phyloP scores from a whole-genome alignment of 805 yeast genomes.

The Blastobotrys americana region DNA sequence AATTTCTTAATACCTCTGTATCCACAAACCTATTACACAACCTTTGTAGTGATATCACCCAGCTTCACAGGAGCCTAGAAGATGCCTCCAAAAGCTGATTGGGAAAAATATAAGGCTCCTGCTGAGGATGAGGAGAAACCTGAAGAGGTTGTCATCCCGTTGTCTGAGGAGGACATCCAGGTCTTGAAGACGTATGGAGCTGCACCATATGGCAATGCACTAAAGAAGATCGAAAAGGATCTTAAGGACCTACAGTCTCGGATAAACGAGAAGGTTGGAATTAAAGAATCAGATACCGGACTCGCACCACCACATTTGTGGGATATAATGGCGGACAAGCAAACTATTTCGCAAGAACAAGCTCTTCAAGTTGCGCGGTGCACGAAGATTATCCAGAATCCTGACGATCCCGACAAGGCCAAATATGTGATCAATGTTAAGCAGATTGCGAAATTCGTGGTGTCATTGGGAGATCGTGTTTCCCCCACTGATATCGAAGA shows the following conservation, averaged over 20 bases:
- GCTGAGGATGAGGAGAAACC: slow-evolving; percentile 51
- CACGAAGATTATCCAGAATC: slow-evolving; percentile 74
- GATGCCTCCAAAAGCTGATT: slow-evolving; percentile 96
- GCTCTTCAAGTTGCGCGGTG: slow-evolving; percentile 98
- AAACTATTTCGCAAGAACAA: slow-evolving; percentile 86
- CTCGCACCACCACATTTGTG: slow-evolving; percentile 92
- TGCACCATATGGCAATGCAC: slow-evolving; percentile 82
- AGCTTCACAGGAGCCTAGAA: slow-evolving; percentile 7
- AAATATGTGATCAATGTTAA: slow-evolving; percentile 94
- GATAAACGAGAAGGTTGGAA: slow-evolving; percentile 89
- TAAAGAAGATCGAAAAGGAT: slow-evolving; percentile 81
- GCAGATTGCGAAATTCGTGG: slow-evolving; percentile 97
- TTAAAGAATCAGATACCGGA: slow-evolving; percentile 89
- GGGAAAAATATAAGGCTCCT: slow-evolving; percentile 97
- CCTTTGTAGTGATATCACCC: not conserved
- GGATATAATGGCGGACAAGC: slow-evolving; percentile 96
- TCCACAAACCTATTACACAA: not conserved
- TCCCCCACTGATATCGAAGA: slow-evolving; percentile 98
- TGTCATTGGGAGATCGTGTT: slow-evolving; percentile 91
- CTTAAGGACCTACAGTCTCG: slow-evolving; percentile 74
- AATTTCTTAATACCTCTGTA: not conserved
- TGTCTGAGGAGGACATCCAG: slow-evolving; percentile 94
- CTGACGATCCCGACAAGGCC: slow-evolving; percentile 75
- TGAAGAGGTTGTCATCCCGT: slow-evolving; percentile 74
- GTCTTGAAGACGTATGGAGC: slow-evolving; percentile 95